Evolutionary conservation across 2,329 filamentous ascomycete species (phyloP).

Genomic region (Diaporthe destruens): DNA sequence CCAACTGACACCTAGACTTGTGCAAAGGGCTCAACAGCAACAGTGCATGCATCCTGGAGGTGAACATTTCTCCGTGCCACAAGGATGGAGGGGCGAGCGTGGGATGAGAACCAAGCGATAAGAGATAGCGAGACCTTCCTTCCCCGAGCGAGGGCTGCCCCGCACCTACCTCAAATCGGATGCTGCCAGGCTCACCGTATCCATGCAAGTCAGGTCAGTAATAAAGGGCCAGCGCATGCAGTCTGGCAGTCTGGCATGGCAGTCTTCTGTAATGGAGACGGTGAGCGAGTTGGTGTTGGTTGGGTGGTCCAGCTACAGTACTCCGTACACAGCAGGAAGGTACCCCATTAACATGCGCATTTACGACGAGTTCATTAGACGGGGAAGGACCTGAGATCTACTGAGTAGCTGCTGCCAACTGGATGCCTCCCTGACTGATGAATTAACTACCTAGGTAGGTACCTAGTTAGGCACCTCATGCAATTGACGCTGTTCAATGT

Average conservation of each 20-base stretch:
- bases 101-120: not conserved
- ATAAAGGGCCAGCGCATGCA: not conserved
- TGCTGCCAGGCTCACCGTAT: not conserved
- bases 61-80: not conserved
- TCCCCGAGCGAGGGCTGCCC: conserved; percentile 3
- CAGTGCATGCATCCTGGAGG: not conserved
- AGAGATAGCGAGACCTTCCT: conserved; percentile 2
- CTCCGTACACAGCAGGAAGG: too few relatives aligned
- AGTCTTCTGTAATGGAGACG: not conserved
- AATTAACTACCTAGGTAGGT: not conserved
- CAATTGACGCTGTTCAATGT: not conserved
- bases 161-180: conserved; percentile 17
- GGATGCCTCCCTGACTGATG: too few relatives aligned
- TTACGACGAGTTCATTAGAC: not conserved
- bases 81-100: not conserved
- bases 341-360: not conserved
- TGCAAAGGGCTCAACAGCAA: conserved; percentile 20
- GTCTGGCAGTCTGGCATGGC: too few relatives aligned
- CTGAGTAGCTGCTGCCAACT: not conserved
- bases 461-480: too few relatives aligned
- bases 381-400: not conserved
- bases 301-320: too few relatives aligned
- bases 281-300: too few relatives aligned
- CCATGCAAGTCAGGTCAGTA: not conserved
- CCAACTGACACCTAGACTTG: not conserved